phyloP scores from a whole-genome alignment of 495 filamentous ascomycete species.

The Xylaria bambusicola region DNA sequence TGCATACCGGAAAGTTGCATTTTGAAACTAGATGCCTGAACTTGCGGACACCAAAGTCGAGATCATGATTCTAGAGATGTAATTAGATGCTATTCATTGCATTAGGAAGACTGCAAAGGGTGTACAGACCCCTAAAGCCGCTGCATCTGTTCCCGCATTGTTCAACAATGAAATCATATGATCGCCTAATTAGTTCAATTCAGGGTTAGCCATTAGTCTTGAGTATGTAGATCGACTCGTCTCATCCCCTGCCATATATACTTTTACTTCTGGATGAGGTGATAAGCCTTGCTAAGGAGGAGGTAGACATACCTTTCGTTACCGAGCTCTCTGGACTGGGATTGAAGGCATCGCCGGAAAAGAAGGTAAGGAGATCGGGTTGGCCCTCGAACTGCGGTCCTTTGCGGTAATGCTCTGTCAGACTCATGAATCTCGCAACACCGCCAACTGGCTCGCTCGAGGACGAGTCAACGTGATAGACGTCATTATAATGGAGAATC shows the following conservation, averaged over 20 bases:
- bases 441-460: conserved; percentile 83
- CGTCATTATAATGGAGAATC: conserved; percentile 88
- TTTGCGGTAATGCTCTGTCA: conserved; percentile 70
- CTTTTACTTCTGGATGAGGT: too few species aligned
- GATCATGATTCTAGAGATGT: conserved; percentile 71
- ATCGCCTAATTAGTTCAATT: conserved; percentile 45
- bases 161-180: conserved; percentile 93
- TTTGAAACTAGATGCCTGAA: conserved; percentile 69
- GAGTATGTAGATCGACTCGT: too few species aligned
- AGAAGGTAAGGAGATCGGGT: conserved; percentile 72
- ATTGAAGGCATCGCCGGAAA: conserved; percentile 92
- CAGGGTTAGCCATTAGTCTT: too few species aligned
- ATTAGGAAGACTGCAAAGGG: neutral
- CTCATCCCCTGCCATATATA: too few species aligned
- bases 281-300: too few species aligned
- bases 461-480: conserved; percentile 77
- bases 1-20: conserved; percentile 84
- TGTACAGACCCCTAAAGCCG: conserved; percentile 72
- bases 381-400: conserved; percentile 59
- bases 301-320: conserved; percentile 64
- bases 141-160: conserved; percentile 69
- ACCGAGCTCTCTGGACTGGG: conserved; percentile 82
- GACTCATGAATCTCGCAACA: conserved; percentile 73
- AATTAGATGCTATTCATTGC: conserved; percentile 26
- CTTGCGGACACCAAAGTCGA: conserved; percentile 88